phyloP scores from a whole-genome alignment of 1,284 basidiomycete genomes.

The Sanghuangporus weigelae region DNA sequence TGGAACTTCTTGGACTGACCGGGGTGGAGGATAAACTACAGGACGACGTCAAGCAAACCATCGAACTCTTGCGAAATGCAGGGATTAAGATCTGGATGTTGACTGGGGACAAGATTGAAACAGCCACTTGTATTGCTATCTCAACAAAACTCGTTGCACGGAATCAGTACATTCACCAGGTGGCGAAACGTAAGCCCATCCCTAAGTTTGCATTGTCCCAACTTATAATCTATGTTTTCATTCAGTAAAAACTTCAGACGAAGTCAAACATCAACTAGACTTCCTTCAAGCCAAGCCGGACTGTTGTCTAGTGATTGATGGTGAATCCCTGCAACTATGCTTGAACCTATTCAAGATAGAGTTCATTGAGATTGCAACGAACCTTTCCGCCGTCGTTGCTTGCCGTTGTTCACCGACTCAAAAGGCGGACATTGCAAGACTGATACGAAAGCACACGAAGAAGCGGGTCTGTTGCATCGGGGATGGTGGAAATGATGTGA shows the following conservation, averaged over 20 bases:
- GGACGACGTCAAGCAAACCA: constrained; percentile 91
- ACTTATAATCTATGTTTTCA: constrained; percentile 1
- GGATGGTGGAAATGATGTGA: constrained; percentile 93
- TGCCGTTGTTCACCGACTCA: constrained; percentile 98
- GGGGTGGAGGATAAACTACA: constrained; percentile 99
- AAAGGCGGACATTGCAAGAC: constrained; percentile 93
- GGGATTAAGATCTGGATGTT: constrained; percentile 99
- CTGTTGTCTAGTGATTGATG: constrained; percentile 97
- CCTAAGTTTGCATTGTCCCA: constrained; percentile 5
- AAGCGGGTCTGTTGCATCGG: constrained; percentile 98
- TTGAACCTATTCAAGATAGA: constrained; percentile 87
- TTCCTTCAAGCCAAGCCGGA: constrained; percentile 93
- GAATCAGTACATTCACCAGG: constrained; percentile 97
- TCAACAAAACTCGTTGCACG: constrained; percentile 94
- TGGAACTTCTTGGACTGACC: constrained; percentile 91
- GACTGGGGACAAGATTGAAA: constrained; percentile 99
- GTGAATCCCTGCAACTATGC: constrained; percentile 92
- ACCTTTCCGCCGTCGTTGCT: constrained; percentile 93
- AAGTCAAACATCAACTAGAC: constrained; percentile 87
- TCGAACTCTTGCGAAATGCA: constrained; percentile 92
- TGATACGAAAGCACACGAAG: constrained; percentile 87
- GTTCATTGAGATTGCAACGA: constrained; percentile 94
- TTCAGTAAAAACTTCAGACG: constrained; percentile 77
- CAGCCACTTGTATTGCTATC: constrained; percentile 96
- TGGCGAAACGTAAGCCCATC: constrained; percentile 74